phyloP scores from a whole-genome alignment of 306 rosid species.

The Glycyrrhiza uralensis region DNA sequence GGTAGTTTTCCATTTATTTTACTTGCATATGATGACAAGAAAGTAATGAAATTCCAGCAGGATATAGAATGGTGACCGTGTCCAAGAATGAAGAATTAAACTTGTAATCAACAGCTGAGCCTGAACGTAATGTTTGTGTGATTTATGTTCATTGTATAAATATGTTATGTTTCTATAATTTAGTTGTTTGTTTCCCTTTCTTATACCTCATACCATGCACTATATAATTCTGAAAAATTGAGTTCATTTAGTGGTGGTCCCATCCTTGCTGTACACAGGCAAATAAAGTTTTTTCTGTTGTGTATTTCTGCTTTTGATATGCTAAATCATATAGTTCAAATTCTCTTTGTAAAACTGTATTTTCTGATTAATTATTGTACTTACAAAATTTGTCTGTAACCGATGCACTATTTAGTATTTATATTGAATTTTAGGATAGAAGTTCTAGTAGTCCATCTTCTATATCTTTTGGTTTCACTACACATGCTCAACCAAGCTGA shows the following conservation, averaged over 20 bases:
- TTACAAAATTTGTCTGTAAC: not conserved
- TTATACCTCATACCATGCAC: not conserved
- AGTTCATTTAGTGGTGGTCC: not conserved
- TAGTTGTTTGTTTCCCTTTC: not conserved
- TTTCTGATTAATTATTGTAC: not conserved
- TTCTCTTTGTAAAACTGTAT: not conserved
- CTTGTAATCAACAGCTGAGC: not conserved
- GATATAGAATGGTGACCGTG: not conserved
- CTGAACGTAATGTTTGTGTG: not conserved
- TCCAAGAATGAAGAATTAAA: not conserved
- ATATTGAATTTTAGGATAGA: not conserved
- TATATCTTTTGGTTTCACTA: not conserved
- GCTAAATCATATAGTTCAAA: not conserved
- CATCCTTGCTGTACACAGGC: not conserved
- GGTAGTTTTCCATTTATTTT: constrained; percentile 8
- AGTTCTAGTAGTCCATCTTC: not conserved
- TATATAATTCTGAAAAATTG: not conserved
- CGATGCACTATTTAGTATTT: not conserved
- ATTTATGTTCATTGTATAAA: not conserved
- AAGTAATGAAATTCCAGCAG: not conserved
- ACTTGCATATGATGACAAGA: constrained; percentile 2
- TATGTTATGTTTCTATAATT: not conserved
- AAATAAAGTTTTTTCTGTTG: not conserved
- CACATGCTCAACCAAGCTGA: constrained; percentile 13
- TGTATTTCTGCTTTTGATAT: not conserved